Evolutionary conservation across 805 yeast species (phyloP).

Genomic region (Candida chauliodis): DNA sequence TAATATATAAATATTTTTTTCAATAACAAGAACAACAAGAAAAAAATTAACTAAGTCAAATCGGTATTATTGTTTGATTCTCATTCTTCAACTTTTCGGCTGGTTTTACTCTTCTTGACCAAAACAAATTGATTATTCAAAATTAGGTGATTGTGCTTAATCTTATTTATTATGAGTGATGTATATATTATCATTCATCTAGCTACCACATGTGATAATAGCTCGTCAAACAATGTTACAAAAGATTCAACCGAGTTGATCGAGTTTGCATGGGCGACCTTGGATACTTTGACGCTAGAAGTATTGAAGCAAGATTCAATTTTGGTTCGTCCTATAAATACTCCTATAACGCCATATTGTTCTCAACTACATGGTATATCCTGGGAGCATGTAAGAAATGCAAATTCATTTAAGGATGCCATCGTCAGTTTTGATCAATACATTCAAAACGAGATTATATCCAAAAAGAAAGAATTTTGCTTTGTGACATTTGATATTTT

Average conservation of each 20-base stretch:
- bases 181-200: constrained; percentile 59
- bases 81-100: no score
- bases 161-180: no score
- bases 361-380: constrained; percentile 50
- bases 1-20: no score
- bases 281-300: constrained; percentile 51
- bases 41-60: no score
- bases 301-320: constrained; percentile 41
- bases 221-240: constrained; percentile 46
- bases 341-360: constrained; percentile 62
- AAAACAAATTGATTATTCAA: no score
- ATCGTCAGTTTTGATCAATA: constrained; percentile 49
- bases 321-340: constrained; percentile 57
- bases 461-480: constrained; percentile 49
- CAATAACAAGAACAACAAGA: no score
- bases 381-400: constrained; percentile 58
- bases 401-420: constrained; percentile 63
- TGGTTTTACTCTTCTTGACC: no score
- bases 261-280: constrained; percentile 63
- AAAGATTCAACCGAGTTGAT: constrained; percentile 68
- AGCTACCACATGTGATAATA: constrained; percentile 66
- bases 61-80: no score
- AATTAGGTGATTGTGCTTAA: no score
- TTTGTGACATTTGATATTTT: constrained; percentile 66
- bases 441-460: constrained; percentile 41